Evolutionary conservation across 2,329 filamentous ascomycete species (phyloP).

Genomic region (Fusarium xyrophilum): DNA sequence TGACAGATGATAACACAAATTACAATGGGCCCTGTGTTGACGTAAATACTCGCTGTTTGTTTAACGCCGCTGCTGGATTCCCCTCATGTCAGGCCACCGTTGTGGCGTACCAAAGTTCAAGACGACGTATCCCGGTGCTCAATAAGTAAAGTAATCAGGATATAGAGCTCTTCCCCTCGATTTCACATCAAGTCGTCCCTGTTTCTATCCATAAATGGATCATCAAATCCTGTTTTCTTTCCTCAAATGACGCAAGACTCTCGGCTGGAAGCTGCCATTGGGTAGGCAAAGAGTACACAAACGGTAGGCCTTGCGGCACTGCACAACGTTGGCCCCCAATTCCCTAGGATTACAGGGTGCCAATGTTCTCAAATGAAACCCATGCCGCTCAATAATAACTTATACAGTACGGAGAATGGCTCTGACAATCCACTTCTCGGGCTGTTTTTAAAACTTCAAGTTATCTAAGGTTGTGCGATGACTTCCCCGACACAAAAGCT

Average conservation of each 20-base stretch:
- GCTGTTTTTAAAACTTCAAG: neutral
- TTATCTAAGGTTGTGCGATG: neutral
- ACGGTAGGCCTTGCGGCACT: neutral
- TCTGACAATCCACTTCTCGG: neutral
- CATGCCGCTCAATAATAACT: too few relatives aligned
- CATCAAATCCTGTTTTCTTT: too few relatives aligned
- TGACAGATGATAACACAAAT: neutral
- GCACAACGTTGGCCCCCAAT: neutral
- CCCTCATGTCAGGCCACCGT: neutral
- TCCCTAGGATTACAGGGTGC: neutral
- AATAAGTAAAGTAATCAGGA: accelerated
- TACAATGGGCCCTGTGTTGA: neutral
- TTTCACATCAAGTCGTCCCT: accelerated
- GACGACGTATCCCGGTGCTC: neutral
- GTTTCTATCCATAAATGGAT: accelerated
- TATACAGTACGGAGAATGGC: too few relatives aligned
- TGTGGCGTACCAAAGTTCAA: neutral
- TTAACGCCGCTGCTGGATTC: too few relatives aligned
- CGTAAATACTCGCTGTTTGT: accelerated
- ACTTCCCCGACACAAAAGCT: neutral
- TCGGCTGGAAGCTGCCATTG: neutral
- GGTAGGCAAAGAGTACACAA: neutral
- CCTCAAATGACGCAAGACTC: neutral
- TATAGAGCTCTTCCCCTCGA: accelerated
- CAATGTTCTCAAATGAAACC: neutral